Percentiles rank a stretch among this genome's conserved stretches.
phyloP scores from a whole-genome alignment of 345 rosid genomes.

The Draba incana region DNA sequence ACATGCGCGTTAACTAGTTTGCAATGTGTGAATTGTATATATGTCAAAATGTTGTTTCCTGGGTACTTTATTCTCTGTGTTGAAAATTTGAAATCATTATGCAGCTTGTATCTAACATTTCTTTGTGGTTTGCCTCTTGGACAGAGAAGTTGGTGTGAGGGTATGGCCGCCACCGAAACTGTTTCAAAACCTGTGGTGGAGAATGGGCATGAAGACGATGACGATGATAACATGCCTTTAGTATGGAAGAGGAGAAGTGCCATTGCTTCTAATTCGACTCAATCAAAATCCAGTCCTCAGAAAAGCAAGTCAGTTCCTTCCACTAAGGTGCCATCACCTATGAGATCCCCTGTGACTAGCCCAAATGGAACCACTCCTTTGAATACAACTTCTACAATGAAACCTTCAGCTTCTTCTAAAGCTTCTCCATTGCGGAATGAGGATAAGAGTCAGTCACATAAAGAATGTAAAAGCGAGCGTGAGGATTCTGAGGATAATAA shows the following conservation, averaged over 20 bases:
- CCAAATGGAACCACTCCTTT: conserved; percentile 59
- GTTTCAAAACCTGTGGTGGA: conserved; percentile 47
- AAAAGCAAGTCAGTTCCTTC: conserved; percentile 56
- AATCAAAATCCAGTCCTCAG: conserved; percentile 49
- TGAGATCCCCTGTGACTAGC: conserved; percentile 59
- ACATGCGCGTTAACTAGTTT: conserved; percentile 2
- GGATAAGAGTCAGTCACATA: conserved; percentile 41
- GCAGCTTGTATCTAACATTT: conserved; percentile 33
- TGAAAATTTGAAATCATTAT: background rate
- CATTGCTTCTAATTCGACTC: conserved; percentile 59
- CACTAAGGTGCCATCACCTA: conserved; percentile 47
- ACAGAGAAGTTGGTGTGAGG: conserved; percentile 42
- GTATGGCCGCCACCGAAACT: conserved; percentile 65
- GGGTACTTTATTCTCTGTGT: conserved; percentile 1
- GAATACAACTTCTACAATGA: conserved; percentile 18
- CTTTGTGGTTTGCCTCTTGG: conserved; percentile 27
- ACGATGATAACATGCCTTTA: conserved; percentile 62
- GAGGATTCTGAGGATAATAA: conserved; percentile 74
- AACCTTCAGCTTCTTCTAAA: conserved; percentile 36
- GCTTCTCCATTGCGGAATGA: conserved; percentile 44
- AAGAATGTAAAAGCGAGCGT: conserved; percentile 45
- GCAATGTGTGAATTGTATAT: conserved; percentile 6
- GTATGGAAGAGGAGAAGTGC: conserved; percentile 57
- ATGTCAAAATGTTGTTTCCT: conserved; percentile 3
- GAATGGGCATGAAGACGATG: conserved; percentile 54